Base-by-base conservation (phyloP, 2,329 filamentous ascomycete genomes). In the Apiospora koreana region DNA sequence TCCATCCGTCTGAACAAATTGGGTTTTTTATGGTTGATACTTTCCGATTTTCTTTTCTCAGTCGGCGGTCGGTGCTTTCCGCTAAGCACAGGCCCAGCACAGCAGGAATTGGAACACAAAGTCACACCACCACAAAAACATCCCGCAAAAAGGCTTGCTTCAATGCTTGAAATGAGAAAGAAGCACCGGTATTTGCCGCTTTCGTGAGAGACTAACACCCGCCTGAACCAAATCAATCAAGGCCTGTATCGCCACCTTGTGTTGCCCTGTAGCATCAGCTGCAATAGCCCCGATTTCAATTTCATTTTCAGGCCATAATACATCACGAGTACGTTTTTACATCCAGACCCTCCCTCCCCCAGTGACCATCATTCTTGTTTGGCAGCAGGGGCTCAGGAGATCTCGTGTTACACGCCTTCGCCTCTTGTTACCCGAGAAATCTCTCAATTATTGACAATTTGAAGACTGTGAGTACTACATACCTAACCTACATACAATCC, bases 91-190 rank as follows among this genome's bases (percentile, higher is more conserved):
- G 54, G 54, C 54, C 38, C 31, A 31, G 50, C 50, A 21, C 28
- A 38, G 54, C 50, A 58, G 9, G 54, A 62, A 62, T 62, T 38
- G 54, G 54, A 62, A 62, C 54, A 62, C 54, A 62, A 62, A 62
- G 54, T 62, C 54, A 62, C 54, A 62, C 54, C 54, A 62, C 54
- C 28, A 62, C 54, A n/a, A 38, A 62, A 62, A n/a, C 54, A 38
- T 38, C 28, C 50, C 31, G 21, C 54, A n/a, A n/a, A n/a, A n/a
- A n/a, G n/a, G n/a, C n/a, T 12, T 38, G 28, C 35, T n/a, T n/a
- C n/a, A n/a, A 35, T 35, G 35, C 35, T 35, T 62, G 31, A 23
- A 23, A 62, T 12, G 54, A n/a, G 28, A 54, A 23, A 28, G 10
- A 38, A n/a, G 43, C 43, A n/a, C 54, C 54, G 54, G 54, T n/a